Conservation (phyloP, 2,329 filamentous ascomycete species). For the Epichloe uncinata region DNA sequence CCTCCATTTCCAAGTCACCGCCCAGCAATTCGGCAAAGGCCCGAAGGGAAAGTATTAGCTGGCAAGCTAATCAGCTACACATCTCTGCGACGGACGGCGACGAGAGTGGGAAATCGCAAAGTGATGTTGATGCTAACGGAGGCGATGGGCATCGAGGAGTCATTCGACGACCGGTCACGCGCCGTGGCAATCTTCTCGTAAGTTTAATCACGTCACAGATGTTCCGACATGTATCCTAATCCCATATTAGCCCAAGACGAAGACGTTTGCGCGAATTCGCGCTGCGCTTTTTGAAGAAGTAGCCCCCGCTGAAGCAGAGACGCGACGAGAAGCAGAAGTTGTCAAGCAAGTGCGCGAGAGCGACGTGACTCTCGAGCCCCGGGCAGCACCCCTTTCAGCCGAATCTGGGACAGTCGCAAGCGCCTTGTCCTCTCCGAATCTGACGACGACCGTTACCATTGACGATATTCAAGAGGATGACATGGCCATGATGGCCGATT, state of each 20-base stretch:
- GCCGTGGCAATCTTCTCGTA: constrained; percentile 80
- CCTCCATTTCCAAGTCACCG: constrained; percentile 57
- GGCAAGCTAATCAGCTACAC: constrained; percentile 79
- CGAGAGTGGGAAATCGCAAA: constrained; percentile 56
- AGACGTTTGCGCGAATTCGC: constrained; percentile 85
- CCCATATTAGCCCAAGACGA: constrained; percentile 67
- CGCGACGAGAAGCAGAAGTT: constrained; percentile 84
- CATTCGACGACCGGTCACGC: constrained; percentile 68
- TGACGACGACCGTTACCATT: constrained; percentile 49
- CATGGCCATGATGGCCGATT: constrained; percentile 51
- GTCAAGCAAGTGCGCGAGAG: constrained; percentile 90
- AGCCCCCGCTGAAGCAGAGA: constrained; percentile 77
- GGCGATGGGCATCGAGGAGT: constrained; percentile 56
- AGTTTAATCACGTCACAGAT: constrained; percentile 3
- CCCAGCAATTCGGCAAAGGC: constrained; percentile 41
- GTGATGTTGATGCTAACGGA: constrained; percentile 34
- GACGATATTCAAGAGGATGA: constrained; percentile 61
- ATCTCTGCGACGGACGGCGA: constrained; percentile 60
- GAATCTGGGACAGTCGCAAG: constrained; percentile 38
- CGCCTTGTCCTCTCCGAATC: constrained; percentile 54
- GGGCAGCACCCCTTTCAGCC: constrained; percentile 24
- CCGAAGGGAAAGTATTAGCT: constrained; percentile 76
- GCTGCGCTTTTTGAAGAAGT: constrained; percentile 84
- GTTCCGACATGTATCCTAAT: not conserved
- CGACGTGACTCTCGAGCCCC: constrained; percentile 50